Evolutionary conservation across 2,329 filamentous ascomycete species (phyloP), one percentile per base, ranked within the genome.

Genomic region (Aspergillus flavus): DNA sequence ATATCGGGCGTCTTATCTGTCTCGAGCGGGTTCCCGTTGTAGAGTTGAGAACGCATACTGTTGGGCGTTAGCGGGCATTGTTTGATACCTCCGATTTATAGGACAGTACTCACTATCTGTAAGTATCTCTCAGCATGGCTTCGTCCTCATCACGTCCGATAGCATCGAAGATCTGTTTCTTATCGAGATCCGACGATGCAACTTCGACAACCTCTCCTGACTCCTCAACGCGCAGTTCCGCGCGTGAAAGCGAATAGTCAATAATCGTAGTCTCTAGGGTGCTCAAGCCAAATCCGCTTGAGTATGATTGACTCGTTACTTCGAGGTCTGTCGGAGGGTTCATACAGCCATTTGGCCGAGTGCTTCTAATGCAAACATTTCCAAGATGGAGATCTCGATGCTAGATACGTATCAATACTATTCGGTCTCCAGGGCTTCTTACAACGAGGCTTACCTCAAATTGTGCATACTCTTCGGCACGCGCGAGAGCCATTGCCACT

Each of bases 241-340:
- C 86, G n/a, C 88, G 84, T 1, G 87, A 89, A 41, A 90, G 82
- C 1, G 88, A 89, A 73, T 90, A 90, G 73, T 90, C 88, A 67
- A 90, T 90, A 28, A 90, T 82, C 0, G 88, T 89, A 1, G 86
- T 86, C 67, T 88, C 85, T 4, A 89, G 75, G 1, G 80, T 79
- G 16, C 85, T 86, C 61, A 86, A 81, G 2, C 82, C 81, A 28
- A 88, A 77, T 23, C 77, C 77, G 62, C 82, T 75, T 2, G 73
- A 71, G 21, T 74, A 75, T n/a, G 71, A 64, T 14, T 74, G 68
- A 23, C 71, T 66, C 21, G 69, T 70, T 45, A 76, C 65, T 2
- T 75, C 72, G 19, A 75, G 60, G 41, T 76, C 71, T 3, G 74
- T 70, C 5, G 76, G 72, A 34, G 76, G 70, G 12, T 78, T 70